Percentiles rank a stretch among this genome's conserved stretches.
These are phyloP conservation scores for Cystobasidium pallidum DNA, from an alignment of 1,284 basidiomycete species.

Conservation along the genomic window DNA sequence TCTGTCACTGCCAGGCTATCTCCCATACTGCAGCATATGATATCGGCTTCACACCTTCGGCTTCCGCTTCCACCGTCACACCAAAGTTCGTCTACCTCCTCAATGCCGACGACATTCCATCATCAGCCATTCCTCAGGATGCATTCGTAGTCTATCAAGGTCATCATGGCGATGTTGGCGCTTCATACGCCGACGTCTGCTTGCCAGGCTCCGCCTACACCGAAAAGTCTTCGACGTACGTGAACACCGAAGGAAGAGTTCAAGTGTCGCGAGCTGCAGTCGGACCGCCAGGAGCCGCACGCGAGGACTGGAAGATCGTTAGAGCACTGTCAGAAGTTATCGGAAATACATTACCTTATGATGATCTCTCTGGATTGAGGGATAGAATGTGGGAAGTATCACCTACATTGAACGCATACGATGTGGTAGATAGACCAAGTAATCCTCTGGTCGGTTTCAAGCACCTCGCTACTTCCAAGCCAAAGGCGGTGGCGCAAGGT, in stretches of 20 bases:
- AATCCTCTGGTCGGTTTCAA: constrained; percentile 72
- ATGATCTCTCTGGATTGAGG: constrained; percentile 81
- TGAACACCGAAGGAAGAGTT: constrained; percentile 94
- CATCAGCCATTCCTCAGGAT: constrained; percentile 84
- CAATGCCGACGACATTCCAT: constrained; percentile 92
- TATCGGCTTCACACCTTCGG: constrained; percentile 84
- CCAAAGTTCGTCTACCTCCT: constrained; percentile 98
- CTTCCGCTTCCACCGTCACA: constrained; percentile 71
- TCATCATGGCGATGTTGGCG: constrained; percentile 96
- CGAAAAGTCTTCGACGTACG: constrained; percentile 91
- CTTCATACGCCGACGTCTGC: constrained; percentile 94
- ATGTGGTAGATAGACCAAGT: constrained; percentile 73
- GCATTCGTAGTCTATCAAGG: constrained; percentile 99
- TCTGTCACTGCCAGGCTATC: constrained; percentile 63
- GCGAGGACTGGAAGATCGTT: constrained; percentile 99
- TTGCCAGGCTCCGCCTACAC: constrained; percentile 94
- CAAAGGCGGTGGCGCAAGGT: constrained; percentile 58
- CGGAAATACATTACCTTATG: constrained; percentile 81
- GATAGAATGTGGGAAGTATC: constrained; percentile 98
- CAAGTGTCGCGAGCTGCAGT: constrained; percentile 93
- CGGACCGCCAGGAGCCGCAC: constrained; percentile 86
- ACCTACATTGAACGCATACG: constrained; percentile 86
- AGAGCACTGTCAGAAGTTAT: constrained; percentile 91
- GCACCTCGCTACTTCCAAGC: constrained; percentile 63
- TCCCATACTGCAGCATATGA: constrained; percentile 96